Evolutionary conservation across 164 flowering plant species (phyloP), one percentile per base, ranked within the genome.

Genomic region (Berberis thunbergii): DNA sequence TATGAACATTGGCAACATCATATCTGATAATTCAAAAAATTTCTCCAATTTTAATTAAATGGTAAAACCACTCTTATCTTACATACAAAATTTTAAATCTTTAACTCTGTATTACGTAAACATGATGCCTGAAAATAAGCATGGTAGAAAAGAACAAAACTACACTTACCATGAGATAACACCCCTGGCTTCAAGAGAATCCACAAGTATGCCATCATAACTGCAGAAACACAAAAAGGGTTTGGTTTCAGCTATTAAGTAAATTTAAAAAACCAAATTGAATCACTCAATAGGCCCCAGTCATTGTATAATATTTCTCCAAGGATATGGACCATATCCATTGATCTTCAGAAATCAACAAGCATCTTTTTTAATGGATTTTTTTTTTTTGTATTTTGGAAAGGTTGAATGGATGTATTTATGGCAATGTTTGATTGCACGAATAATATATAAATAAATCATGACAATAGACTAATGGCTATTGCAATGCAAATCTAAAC

Each of bases 131-230:
- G 26, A 26, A 26, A 26, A 26, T 26, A 26, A 26, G 26, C 26
- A 26, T 26, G 26, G 26, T 26, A 26, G 26, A 26, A 26, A 26
- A 26, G 26, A 26, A 26, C 26, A 26, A 26, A 26, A 26, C 26
- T 26, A 61, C 57, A 73, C 49, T 67, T 74, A 95, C 99, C 91
- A 59, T 54, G 85, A 79, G 50, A 89, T 13, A 39, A 83, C 67
- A 62, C 63, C 76, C 70, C 59, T 85, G n/a, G 88, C 83, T 79
- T 84, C 89, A 65, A 95, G 77, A 72, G 96, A 85, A 72, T 79
- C 84, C 72, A 87, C 84, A 73, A 91, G 79, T 69, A 89, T 69
- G 60, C 91, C 97, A 81, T 95, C 89, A 69, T 85, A 95, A 78
- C 99, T 95, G 85, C 86, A 81, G 48, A 66, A 70, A 8, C 41